Conservation (phyloP, 148 eudicot species). For the Silene uniflora region DNA sequence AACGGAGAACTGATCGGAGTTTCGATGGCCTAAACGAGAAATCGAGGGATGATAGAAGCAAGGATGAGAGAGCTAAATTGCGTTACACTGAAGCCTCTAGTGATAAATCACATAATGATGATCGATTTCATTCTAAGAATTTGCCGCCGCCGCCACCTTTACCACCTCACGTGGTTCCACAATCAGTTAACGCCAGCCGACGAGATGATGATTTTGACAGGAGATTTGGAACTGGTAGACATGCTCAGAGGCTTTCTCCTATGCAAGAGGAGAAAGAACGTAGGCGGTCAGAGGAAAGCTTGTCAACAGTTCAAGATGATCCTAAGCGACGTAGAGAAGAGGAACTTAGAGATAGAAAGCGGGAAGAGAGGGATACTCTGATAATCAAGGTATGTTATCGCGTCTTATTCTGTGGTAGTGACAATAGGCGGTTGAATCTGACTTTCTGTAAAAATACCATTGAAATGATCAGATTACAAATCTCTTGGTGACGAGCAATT, state of each 20-base stretch:
- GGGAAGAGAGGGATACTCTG: constrained; percentile 75
- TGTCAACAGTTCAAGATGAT: constrained; percentile 55
- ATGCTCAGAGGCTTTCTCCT: constrained; percentile 87
- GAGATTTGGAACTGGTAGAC: constrained; percentile 67
- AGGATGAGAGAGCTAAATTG: constrained; percentile 74
- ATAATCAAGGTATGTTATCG: constrained; percentile 48
- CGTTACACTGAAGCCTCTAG: constrained; percentile 54
- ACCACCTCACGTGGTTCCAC: constrained; percentile 87
- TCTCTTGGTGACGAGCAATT: not conserved
- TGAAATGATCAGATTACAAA: too few species aligned
- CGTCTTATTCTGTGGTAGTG: not conserved
- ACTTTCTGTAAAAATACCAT: too few species aligned
- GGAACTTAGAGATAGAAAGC: constrained; percentile 82
- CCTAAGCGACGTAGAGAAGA: constrained; percentile 93
- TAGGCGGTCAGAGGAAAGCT: constrained; percentile 83
- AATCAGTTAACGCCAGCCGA: constrained; percentile 62
- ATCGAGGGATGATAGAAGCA: constrained; percentile 67
- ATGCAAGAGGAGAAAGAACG: constrained; percentile 93
- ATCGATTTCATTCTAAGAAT: constrained; percentile 70
- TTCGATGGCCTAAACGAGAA: constrained; percentile 58
- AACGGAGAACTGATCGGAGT: constrained; percentile 60
- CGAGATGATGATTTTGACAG: constrained; percentile 91
- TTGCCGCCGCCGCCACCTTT: constrained; percentile 99
- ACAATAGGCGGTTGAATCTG: not conserved
- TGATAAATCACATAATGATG: constrained; percentile 70